phyloP scores from a whole-genome alignment of 257 asterid genomes.

The Agastache rugosa region DNA sequence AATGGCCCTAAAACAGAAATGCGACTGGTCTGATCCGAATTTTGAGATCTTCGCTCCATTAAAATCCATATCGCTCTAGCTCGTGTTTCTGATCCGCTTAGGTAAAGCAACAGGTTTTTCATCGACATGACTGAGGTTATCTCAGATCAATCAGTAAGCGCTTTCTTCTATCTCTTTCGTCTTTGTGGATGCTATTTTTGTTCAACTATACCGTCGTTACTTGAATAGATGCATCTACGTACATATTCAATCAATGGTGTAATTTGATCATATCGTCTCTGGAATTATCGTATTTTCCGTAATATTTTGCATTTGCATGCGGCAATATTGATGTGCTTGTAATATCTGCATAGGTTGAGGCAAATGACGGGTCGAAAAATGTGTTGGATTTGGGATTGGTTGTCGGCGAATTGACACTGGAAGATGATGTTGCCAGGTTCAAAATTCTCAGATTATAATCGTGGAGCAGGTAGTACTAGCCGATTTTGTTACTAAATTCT shows the following conservation, averaged over 20 bases:
- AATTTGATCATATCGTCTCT: not conserved
- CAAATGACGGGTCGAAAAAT: conserved; percentile 43
- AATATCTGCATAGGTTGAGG: conserved; percentile 43
- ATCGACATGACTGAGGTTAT: conserved; percentile 18
- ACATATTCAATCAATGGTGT: not conserved
- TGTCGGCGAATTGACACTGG: conserved; percentile 76
- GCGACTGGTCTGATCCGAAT: conserved; percentile 22
- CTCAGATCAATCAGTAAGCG: conserved; percentile 17
- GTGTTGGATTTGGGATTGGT: conserved; percentile 70
- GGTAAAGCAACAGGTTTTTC: not conserved
- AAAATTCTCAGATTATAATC: conserved; percentile 16
- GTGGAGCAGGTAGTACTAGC: not conserved
- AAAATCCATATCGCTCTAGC: too few species aligned
- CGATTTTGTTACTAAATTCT: not conserved
- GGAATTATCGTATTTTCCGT: not conserved
- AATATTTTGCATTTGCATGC: not conserved
- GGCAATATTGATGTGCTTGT: not conserved
- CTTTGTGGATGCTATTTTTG: not conserved
- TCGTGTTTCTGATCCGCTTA: not conserved
- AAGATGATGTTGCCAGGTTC: conserved; percentile 75
- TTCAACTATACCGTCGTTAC: not conserved
- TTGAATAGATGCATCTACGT: not conserved
- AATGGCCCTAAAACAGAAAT: too few species aligned
- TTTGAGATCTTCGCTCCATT: not conserved
- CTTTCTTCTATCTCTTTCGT: not conserved